These are phyloP conservation scores for Hypoxylon sp. DNA, from an alignment of 2,329 filamentous ascomycete species.

Conservation along the genomic window DNA sequence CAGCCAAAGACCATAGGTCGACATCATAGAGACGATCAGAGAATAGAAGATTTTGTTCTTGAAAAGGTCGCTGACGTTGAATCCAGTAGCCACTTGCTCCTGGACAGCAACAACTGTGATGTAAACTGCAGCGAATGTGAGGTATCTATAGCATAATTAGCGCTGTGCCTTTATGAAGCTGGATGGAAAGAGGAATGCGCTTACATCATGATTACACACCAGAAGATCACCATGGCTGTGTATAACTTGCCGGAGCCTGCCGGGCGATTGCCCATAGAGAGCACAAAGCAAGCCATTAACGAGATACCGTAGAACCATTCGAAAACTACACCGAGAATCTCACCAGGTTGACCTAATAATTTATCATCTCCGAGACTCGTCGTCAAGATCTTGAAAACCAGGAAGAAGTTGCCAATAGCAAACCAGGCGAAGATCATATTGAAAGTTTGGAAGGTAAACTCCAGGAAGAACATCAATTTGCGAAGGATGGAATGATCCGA, in stretches of 20 bases:
- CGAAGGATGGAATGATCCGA: constrained; percentile 89
- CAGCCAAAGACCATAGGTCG: constrained; percentile 94
- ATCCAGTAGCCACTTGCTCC: constrained; percentile 75
- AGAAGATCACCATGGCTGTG: constrained; percentile 98
- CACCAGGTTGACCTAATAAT: constrained; percentile 82
- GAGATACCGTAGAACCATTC: constrained; percentile 96
- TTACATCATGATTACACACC: constrained; percentile 93
- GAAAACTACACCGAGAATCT: constrained; percentile 88
- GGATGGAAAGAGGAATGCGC: constrained; percentile 52
- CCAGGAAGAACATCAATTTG: constrained; percentile 90
- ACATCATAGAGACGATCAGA: constrained; percentile 90
- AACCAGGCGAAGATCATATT: constrained; percentile 99
- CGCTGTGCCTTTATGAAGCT: constrained; percentile 9
- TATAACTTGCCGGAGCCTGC: constrained; percentile 95
- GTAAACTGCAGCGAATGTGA: constrained; percentile 95
- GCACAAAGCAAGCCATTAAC: constrained; percentile 92
- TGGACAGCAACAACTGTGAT: constrained; percentile 92
- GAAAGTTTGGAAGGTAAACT: constrained; percentile 94
- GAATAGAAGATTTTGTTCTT: constrained; percentile 92
- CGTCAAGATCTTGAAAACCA: constrained; percentile 97
- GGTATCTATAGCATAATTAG: constrained; percentile 70
- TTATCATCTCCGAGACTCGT: constrained; percentile 79
- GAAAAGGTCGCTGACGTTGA: constrained; percentile 81
- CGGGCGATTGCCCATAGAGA: constrained; percentile 93
- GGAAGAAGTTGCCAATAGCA: constrained; percentile 97